These are phyloP conservation scores for Jaapia argillacea DNA, from an alignment of 768 basidiomycete genomes.

Conservation along the genomic window DNA sequence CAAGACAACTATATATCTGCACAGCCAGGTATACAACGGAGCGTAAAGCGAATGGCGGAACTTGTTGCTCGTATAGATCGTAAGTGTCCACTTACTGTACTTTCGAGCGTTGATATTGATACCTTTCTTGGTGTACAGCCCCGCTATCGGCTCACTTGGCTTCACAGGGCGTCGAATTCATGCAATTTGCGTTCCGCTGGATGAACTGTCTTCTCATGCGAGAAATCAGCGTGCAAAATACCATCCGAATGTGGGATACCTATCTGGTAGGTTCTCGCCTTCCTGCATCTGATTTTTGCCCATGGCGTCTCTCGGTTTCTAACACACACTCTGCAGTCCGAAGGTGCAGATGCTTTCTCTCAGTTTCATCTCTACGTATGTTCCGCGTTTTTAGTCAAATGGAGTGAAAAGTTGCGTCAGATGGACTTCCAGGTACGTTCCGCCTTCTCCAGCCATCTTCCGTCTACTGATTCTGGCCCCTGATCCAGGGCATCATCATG, in stretches of 20 bases:
- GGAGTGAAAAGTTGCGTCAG: constrained; percentile 85
- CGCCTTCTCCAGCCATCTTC: not conserved
- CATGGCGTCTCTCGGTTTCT: constrained; percentile 1
- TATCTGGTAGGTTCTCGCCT: constrained; percentile 90
- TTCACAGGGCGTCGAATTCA: constrained; percentile 91
- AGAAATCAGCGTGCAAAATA: constrained; percentile 94
- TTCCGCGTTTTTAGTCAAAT: constrained; percentile 91
- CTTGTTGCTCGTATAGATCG: constrained; percentile 86
- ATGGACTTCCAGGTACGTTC: constrained; percentile 94
- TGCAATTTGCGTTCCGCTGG: constrained; percentile 99
- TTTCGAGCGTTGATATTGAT: not conserved
- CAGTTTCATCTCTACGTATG: constrained; percentile 99
- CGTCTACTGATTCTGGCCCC: not conserved
- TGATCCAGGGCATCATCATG: constrained; percentile 89
- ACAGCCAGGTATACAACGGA: constrained; percentile 93
- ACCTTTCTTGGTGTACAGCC: constrained; percentile 30
- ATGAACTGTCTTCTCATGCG: constrained; percentile 99
- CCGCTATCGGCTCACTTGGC: constrained; percentile 84
- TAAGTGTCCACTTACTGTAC: constrained; percentile 21
- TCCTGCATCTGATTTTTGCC: not conserved
- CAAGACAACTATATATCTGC: constrained; percentile 97
- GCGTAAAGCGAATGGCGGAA: constrained; percentile 90
- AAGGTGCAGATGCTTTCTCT: constrained; percentile 96
- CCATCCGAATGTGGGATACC: constrained; percentile 99
- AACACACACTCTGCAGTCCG: constrained; percentile 54